A percentile compares a stretch with the other conserved stretches of the same genome.
Conservation (phyloP, 345 rosid species). For the Triadica sebifera region DNA sequence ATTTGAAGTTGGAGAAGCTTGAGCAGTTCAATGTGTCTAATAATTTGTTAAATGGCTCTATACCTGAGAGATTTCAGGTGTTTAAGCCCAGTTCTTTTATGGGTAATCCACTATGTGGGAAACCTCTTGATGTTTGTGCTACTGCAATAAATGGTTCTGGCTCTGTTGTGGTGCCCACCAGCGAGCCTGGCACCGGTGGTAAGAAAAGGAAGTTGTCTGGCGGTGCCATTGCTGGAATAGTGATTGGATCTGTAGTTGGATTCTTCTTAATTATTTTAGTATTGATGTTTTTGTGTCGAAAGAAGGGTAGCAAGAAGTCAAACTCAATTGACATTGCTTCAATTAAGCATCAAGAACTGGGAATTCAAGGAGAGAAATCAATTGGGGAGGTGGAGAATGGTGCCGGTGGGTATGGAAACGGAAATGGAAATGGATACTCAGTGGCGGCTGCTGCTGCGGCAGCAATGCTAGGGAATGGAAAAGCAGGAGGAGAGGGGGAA, state of each 20-base stretch:
- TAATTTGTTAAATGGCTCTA: no score
- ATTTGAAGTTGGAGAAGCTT: not conserved
- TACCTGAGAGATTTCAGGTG: no score
- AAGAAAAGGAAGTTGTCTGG: conserved; percentile 64
- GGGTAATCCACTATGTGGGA: conserved; percentile 67
- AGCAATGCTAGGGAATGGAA: conserved; percentile 29
- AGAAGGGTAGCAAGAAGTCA: conserved; percentile 46
- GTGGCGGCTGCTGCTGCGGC: conserved; percentile 31
- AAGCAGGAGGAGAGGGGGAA: conserved; percentile 13
- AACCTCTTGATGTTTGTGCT: conserved; percentile 49
- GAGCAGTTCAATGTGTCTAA: no score
- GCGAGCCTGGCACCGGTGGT: conserved; percentile 24
- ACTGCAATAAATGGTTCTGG: conserved; percentile 5
- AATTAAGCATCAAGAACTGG: conserved; percentile 56
- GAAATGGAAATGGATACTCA: conserved; percentile 29
- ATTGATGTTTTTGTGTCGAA: conserved; percentile 58
- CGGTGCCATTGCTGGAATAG: conserved; percentile 86
- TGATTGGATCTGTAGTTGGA: conserved; percentile 69
- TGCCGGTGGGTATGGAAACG: conserved; percentile 26
- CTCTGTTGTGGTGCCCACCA: conserved; percentile 33
- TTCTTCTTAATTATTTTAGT: conserved; percentile 46
- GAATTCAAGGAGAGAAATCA: conserved; percentile 52
- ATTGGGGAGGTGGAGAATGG: conserved; percentile 48
- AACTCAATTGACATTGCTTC: conserved; percentile 64
- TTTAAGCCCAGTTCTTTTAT: not conserved